Evolutionary conservation across 768 basidiomycete genomes (phyloP), one percentile per base, ranked within the genome.

Genomic region (Kwoniella pini): DNA sequence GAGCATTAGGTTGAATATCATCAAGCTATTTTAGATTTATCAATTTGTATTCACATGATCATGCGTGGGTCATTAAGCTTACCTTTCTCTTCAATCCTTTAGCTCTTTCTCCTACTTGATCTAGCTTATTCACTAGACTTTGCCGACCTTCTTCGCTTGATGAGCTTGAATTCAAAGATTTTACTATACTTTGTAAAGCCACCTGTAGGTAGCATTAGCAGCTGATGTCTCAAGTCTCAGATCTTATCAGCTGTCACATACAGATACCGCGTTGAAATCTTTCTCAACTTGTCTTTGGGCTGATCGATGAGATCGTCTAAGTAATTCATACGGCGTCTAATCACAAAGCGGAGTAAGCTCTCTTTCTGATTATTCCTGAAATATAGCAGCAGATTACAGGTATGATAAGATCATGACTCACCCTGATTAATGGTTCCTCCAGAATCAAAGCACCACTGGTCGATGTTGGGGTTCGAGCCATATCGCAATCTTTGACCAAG

Each of bases 81-180:
- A 91, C 94, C 86, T 96, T 97, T 73, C 88, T 85, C 81, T 95
- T 95, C 58, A 97, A 82, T 54, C 82, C 85, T 78, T 89, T 58
- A 4, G 69, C 54, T 15, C 76, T 57, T 17, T 76, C 75, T 9
- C 33, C 50, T 2, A 63, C 62, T 22, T 60, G 64, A 61, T 69
- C 69, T 3, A 78, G 40, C 58, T 71, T 73, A 26, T 30, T 39
- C 15, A 60, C 57, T 22, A 55, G 27, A 2, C 43, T 36, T 7
- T 55, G 53, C 28, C 58, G 57, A 6, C 54, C 49, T 13, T 65
- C 66, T 22, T 67, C 65, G 5, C 58, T 39, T 6, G 53, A 36
- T 21, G 57, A 55, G 21, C 53, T 44, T 11, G 36, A 44, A 33
- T 58, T 52, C 11, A 64, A 33, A 5, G 66, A 64, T 43, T 65